Percentiles rank a stretch among this genome's conserved stretches.
These are phyloP conservation scores for Porodaedalea pini DNA, from an alignment of 1,284 basidiomycete species.

Conservation along the genomic window DNA sequence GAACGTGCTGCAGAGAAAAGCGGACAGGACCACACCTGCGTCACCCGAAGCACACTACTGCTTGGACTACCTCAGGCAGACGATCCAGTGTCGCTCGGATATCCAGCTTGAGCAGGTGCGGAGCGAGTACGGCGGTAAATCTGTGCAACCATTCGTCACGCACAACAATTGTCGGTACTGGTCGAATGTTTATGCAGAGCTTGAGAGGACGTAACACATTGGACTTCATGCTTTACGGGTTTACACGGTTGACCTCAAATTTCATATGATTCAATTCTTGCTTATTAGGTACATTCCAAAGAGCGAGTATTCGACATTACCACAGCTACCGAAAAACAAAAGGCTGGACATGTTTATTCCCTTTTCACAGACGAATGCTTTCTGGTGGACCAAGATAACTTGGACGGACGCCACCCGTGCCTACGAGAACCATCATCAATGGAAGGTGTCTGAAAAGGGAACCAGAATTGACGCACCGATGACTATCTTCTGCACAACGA, in stretches of 20 bases:
- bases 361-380: slow-evolving; percentile 34
- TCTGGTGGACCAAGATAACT: slow-evolving; percentile 64
- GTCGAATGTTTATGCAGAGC: slow-evolving; percentile 18
- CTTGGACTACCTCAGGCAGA: slow-evolving; percentile 19
- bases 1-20: slow-evolving; percentile 16
- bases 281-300: no score
- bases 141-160: slow-evolving; percentile 19
- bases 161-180: slow-evolving; percentile 21
- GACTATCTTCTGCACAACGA: slow-evolving; percentile 61
- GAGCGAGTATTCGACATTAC: no score
- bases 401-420: slow-evolving; percentile 46
- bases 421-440: background rate
- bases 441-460: no score
- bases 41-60: slow-evolving; percentile 16
- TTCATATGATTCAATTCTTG: no score
- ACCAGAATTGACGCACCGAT: slow-evolving; percentile 30
- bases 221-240: background rate
- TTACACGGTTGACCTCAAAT: background rate
- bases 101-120: slow-evolving; percentile 20
- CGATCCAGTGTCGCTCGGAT: slow-evolving; percentile 19
- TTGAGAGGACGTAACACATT: background rate
- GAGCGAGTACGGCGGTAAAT: slow-evolving; percentile 20
- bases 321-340: no score
- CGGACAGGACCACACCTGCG: slow-evolving; percentile 4
- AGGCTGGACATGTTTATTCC: no score